These are phyloP conservation scores for Fusarium newnesense DNA, from an alignment of 2,329 filamentous ascomycete species.

Conservation along the genomic window DNA sequence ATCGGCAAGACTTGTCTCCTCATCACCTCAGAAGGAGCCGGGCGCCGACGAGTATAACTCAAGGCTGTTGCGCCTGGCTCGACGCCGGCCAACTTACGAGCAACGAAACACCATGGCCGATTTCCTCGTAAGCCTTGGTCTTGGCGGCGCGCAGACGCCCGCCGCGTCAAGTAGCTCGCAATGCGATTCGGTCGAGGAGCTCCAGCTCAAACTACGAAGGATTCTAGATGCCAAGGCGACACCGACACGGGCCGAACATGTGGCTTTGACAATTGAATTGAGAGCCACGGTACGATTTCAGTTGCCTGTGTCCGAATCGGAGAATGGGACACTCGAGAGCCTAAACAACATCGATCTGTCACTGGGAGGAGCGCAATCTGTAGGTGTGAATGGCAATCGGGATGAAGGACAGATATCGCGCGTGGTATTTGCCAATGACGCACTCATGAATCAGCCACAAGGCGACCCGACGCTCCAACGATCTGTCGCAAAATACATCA, in stretches of 20 bases:
- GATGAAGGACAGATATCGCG: constrained; percentile 45
- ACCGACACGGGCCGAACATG: constrained; percentile 61
- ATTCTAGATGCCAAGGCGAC: constrained; percentile 56
- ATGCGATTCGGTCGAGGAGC: constrained; percentile 55
- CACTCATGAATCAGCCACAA: constrained; percentile 59
- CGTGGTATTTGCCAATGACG: constrained; percentile 57
- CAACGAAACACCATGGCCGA: constrained; percentile 47
- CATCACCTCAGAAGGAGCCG: constrained; percentile 32
- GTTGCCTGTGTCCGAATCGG: constrained; percentile 51
- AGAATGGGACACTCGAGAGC: constrained; percentile 50
- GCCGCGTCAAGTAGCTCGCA: constrained; percentile 36
- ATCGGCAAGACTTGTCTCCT: background rate
- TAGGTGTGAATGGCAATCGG: constrained; percentile 11
- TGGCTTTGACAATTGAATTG: constrained; percentile 60
- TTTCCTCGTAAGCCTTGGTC: constrained; percentile 52
- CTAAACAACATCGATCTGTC: constrained; percentile 50
- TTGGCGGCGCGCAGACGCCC: constrained; percentile 41
- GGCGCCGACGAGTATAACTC: constrained; percentile 23
- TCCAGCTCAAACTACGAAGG: constrained; percentile 57
- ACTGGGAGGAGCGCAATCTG: constrained; percentile 44
- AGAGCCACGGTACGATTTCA: constrained; percentile 56
- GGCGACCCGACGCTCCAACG: constrained; percentile 61
- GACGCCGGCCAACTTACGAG: background rate
- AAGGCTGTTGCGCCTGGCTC: constrained; percentile 29
- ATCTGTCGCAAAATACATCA: constrained; percentile 61